Percentiles rank a stretch among this genome's conserved stretches.
These are phyloP conservation scores for Helotiales sp. DNA, from an alignment of 2,329 filamentous ascomycete species.

Conservation along the genomic window DNA sequence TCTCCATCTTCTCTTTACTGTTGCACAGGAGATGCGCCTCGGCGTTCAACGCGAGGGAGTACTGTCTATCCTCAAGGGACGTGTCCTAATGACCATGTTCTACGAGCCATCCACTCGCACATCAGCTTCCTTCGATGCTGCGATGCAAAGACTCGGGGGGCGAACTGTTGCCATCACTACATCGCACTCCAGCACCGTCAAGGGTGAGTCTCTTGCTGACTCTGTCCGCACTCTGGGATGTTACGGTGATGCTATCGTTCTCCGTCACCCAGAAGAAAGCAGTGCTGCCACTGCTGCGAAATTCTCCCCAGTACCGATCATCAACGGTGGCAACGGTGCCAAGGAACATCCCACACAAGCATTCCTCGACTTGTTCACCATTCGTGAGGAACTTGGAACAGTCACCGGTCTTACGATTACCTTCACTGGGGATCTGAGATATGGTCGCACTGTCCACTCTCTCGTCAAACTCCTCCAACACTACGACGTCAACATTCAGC, in stretches of 20 bases:
- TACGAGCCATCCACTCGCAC: slow-evolving; percentile 97
- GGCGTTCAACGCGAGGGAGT: slow-evolving; percentile 92
- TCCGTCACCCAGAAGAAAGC: slow-evolving; percentile 85
- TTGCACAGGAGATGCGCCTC: slow-evolving; percentile 96
- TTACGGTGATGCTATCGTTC: slow-evolving; percentile 94
- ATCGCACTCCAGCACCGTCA: slow-evolving; percentile 84
- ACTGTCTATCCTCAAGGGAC: slow-evolving; percentile 82
- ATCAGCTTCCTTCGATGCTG: slow-evolving; percentile 93
- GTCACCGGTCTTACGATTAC: slow-evolving; percentile 96
- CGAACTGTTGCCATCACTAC: slow-evolving; percentile 83
- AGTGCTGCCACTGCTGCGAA: slow-evolving; percentile 84
- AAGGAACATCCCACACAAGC: slow-evolving; percentile 97
- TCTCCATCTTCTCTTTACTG: slow-evolving; percentile 91
- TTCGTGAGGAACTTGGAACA: slow-evolving; percentile 94
- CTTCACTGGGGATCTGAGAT: slow-evolving; percentile 90
- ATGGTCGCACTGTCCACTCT: slow-evolving; percentile 94
- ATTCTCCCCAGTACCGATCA: slow-evolving; percentile 87
- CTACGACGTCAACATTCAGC: slow-evolving; percentile 93
- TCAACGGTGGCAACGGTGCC: slow-evolving; percentile 96
- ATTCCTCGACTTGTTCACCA: slow-evolving; percentile 97
- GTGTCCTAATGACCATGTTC: slow-evolving; percentile 90
- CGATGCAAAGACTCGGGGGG: slow-evolving; percentile 97
- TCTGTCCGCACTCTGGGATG: slow-evolving; percentile 91
- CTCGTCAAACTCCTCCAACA: slow-evolving; percentile 91
- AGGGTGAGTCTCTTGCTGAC: slow-evolving; percentile 93